These are phyloP conservation scores for Papilionanthe hybrid DNA, from an alignment of 116 monocot species.

Conservation along the genomic window DNA sequence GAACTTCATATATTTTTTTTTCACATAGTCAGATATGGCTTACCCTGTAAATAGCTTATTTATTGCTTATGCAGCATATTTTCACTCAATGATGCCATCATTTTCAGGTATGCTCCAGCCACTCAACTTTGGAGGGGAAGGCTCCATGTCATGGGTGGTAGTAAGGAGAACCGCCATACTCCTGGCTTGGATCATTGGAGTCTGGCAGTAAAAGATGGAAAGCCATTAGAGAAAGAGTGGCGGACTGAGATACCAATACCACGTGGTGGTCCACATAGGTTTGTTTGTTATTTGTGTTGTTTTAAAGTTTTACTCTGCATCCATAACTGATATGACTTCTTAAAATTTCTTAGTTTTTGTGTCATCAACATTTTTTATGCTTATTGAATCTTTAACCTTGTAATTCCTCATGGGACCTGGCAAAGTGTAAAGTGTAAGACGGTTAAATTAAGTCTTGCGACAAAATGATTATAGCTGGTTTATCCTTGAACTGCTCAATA, in stretches of 20 bases:
- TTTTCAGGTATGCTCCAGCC: constrained; percentile 50
- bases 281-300: not conserved
- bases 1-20: not conserved
- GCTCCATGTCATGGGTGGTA: constrained; percentile 57
- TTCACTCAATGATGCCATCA: constrained; percentile 1
- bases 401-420: not conserved
- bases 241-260: constrained; percentile 39
- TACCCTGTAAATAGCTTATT: not conserved
- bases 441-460: not conserved
- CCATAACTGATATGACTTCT: too few relatives aligned
- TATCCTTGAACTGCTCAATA: not conserved
- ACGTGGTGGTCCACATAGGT: constrained; percentile 57
- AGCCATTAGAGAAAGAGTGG: constrained; percentile 40
- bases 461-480: not conserved
- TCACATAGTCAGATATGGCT: not conserved
- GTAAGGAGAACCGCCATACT: constrained; percentile 50
- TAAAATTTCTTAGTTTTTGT: not conserved
- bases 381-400: not conserved
- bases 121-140: constrained; percentile 56
- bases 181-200: constrained; percentile 57
- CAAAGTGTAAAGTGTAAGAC: not conserved
- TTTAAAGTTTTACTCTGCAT: too few relatives aligned
- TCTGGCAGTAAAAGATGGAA: constrained; percentile 44
- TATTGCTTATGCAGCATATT: constrained; percentile 5
- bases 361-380: not conserved